Base-by-base conservation (phyloP, 2,329 filamentous ascomycete species). In the Aaosphaeria pasadenensis region DNA sequence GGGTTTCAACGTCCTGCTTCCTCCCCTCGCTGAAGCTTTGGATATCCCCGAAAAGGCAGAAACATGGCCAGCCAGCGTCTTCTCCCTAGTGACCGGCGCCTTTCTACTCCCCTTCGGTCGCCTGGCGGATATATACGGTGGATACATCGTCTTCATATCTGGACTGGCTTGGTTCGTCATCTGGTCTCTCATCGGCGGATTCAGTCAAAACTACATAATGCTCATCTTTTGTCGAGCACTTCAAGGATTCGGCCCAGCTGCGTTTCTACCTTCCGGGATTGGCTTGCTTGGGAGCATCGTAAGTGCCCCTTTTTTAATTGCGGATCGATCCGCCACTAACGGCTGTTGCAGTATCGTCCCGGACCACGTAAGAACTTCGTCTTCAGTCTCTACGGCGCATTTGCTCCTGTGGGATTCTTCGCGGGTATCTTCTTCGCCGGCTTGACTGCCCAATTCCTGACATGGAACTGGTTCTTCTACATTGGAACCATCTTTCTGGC, bases 161-260 rank as follows among this genome's bases (percentile, higher is more conserved):
- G 86, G 87, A 1, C 78, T 71, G 49, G 55, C 64, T 4, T 81
- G 88, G 88, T 79, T 89, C 44, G 66, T 82, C 6, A 53, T 85
- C 35, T 91, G 87, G 82, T 84, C 82, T 7, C 69, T 91, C 45
- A 72, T 89, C 46, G 81, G 80, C 11, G 88, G 88, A 7, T 89
- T 91, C 70, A 85, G 83, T 49, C 72, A 74, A 46, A 85, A 81
- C 67, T 79, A 84, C 50, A 66, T 82, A 44, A 88, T 90, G 84
- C 75, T 91, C 52, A 86, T 89, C 55, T 74, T 87, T 46, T 88
- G 84, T 62, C 84, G 88, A 45, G 87, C 87, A 6, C 71, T 91
- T 39, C 87, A 90, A 66, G 88, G 88, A 0, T 70, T 92, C 7
- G 88, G 87, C 0, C 79, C 86, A 1, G 86, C 87, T 1, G 86